phyloP scores from a whole-genome alignment of 2,329 filamentous ascomycete genomes.

The Diaporthe sp. region DNA sequence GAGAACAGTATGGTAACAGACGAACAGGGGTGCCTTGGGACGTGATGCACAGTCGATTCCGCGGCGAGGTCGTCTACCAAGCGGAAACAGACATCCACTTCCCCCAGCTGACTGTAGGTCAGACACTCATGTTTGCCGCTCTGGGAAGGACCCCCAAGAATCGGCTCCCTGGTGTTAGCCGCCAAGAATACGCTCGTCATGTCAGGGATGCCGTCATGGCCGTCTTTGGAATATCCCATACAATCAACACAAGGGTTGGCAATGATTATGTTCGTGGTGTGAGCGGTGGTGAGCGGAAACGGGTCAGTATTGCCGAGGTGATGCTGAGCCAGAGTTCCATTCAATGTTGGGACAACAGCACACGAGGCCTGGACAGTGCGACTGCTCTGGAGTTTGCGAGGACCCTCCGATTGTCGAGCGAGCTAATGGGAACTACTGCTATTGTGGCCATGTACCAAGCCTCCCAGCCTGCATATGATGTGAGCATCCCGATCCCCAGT shows the following conservation, averaged over 20 bases:
- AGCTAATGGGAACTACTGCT: slow-evolving; percentile 76
- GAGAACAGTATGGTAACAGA: not conserved
- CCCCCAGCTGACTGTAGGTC: slow-evolving; percentile 80
- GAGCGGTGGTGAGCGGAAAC: slow-evolving; percentile 80
- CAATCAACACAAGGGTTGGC: slow-evolving; percentile 79
- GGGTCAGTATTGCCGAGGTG: slow-evolving; percentile 75
- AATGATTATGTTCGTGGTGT: slow-evolving; percentile 84
- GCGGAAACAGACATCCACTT: slow-evolving; percentile 89
- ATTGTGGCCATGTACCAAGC: slow-evolving; percentile 83
- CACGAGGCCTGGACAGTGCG: slow-evolving; percentile 80
- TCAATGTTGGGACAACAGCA: slow-evolving; percentile 81
- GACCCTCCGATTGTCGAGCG: slow-evolving; percentile 76
- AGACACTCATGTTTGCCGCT: slow-evolving; percentile 85
- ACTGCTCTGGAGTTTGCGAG: slow-evolving; percentile 83
- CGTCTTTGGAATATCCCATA: slow-evolving; percentile 81
- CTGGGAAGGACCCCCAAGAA: slow-evolving; percentile 75
- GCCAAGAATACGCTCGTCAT: slow-evolving; percentile 70
- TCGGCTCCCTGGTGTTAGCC: slow-evolving; percentile 70
- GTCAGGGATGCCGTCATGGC: slow-evolving; percentile 81
- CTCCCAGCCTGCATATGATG: slow-evolving; percentile 74
- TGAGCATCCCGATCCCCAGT: slow-evolving; percentile 41
- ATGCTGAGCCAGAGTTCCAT: slow-evolving; percentile 69
- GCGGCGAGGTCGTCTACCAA: slow-evolving; percentile 89
- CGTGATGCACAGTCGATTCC: slow-evolving; percentile 83
- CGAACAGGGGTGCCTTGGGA: slow-evolving; percentile 71